Percentiles rank a stretch among this genome's conserved stretches.
Conservation (phyloP, 331 rosid genomes). For the Cydonia oblonga region DNA sequence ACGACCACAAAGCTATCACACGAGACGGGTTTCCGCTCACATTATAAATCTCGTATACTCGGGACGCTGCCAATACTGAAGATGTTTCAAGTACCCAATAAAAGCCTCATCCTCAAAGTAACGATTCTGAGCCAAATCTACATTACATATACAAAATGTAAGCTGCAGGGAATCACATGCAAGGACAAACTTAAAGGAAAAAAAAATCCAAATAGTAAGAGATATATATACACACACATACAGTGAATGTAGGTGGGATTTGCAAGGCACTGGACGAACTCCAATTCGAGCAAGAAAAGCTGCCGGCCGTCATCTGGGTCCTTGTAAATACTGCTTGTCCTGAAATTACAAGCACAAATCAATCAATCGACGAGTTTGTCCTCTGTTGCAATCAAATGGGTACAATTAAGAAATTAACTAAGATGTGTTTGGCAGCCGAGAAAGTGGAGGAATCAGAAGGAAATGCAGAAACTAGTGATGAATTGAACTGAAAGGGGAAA, state of each 20-base stretch:
- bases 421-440: background rate
- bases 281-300: conserved; percentile 81
- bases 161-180: background rate
- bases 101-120: conserved; percentile 94
- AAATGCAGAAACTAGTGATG: background rate
- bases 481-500: background rate
- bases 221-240: conserved; percentile 21
- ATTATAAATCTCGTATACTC: conserved; percentile 73
- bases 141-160: conserved; percentile 3
- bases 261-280: conserved; percentile 82
- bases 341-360: conserved; percentile 6
- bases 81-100: conserved; percentile 86
- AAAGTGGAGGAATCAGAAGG: background rate
- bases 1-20: background rate
- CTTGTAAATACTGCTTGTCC: conserved; percentile 57
- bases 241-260: conserved; percentile 90
- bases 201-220: background rate
- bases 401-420: background rate
- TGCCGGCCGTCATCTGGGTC: conserved; percentile 90
- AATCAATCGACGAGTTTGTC: background rate
- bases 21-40: conserved; percentile 35
- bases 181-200: background rate
- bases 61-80: conserved; percentile 91
- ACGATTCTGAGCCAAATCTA: conserved; percentile 95
- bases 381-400: background rate